Base-by-base conservation (phyloP, 2,329 filamentous ascomycete genomes). In the Epichloe sp. region DNA sequence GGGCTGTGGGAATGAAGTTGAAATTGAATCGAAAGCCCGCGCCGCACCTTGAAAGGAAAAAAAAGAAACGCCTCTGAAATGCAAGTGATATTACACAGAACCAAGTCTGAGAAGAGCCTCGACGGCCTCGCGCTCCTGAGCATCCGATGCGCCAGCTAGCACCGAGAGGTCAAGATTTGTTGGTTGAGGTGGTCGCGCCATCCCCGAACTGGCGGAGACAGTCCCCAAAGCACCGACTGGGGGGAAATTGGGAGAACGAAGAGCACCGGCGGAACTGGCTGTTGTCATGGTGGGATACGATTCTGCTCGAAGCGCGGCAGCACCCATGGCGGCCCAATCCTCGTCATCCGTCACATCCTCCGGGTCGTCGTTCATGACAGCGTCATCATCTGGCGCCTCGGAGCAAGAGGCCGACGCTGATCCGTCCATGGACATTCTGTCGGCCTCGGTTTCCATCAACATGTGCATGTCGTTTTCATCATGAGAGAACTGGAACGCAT, bases 341-440 rank as follows among this genome's bases (percentile, higher is more conserved):
- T 97, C 91, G 64, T 96, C 88, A 64, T 97, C 93, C 23, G 93
- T 97, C 53, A 87, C 79, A 63, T 95, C 88, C 57, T 86, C 83
- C 54, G 87, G 81, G 62, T 94, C 85, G 59, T 88, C 85, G 59
- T 83, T 82, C 71, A 83, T 79, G 58, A 71, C 71, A 54, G 80
- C 74, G 54, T 82, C 78, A 53, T 86, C 83, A 50, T 82, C 80
- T 42, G 79, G 78, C 17, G 83, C 85, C 60, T 88, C 85, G 35
- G 85, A 88, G 62, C 86, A 89, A 12, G 86, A 89, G 47, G 80
- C 83, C 49, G 83, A 86, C 51, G 71, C 78, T 15, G 78, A 81
- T 43, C 80, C 78, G 54, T 87, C 83, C 62, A 86, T 77, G 54
- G 90, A 96, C 91, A 97, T 97, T 67, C 90, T 91, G 69, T 97